Evolutionary conservation across 352 stramenopile species (phyloP).

Genomic region (Phytophthora parvispora): DNA sequence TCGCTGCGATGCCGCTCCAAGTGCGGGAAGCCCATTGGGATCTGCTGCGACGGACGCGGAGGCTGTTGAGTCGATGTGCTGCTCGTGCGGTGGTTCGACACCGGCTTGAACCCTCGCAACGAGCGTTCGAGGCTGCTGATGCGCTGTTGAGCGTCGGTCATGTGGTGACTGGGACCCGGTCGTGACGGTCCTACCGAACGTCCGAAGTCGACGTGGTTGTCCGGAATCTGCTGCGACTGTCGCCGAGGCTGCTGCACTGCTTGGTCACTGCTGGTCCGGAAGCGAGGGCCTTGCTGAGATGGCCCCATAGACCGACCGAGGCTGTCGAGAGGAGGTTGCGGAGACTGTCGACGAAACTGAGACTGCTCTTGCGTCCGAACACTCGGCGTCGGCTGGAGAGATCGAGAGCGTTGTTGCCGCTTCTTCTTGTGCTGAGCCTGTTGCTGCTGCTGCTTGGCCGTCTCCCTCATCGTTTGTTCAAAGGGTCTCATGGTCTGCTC

Average conservation of each 20-base stretch:
- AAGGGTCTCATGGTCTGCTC: slow-evolving; percentile 7
- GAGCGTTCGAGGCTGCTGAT: slow-evolving; percentile 3
- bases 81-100: not conserved
- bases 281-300: not conserved
- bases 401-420: too few relatives aligned
- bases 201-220: not conserved
- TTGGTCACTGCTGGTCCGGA: not conserved
- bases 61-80: slow-evolving; percentile 1
- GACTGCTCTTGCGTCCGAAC: not conserved
- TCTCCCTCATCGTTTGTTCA: slow-evolving; percentile 1
- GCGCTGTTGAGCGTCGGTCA: not conserved
- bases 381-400: too few relatives aligned
- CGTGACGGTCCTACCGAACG: slow-evolving; percentile 2
- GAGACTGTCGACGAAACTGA: slow-evolving; percentile 4
- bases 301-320: slow-evolving; percentile 7
- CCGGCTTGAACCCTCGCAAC: not conserved
- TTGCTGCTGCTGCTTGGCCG: too few relatives aligned
- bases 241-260: not conserved
- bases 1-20: slow-evolving; percentile 14
- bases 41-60: slow-evolving; percentile 21
- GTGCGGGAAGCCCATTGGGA: slow-evolving; percentile 9
- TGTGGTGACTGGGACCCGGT: not conserved
- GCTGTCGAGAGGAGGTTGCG: not conserved
- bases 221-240: slow-evolving; percentile 7
- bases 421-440: too few relatives aligned